Evolutionary conservation across 139 green algal genomes (phyloP).

Genomic region (Chlorella sp.): DNA sequence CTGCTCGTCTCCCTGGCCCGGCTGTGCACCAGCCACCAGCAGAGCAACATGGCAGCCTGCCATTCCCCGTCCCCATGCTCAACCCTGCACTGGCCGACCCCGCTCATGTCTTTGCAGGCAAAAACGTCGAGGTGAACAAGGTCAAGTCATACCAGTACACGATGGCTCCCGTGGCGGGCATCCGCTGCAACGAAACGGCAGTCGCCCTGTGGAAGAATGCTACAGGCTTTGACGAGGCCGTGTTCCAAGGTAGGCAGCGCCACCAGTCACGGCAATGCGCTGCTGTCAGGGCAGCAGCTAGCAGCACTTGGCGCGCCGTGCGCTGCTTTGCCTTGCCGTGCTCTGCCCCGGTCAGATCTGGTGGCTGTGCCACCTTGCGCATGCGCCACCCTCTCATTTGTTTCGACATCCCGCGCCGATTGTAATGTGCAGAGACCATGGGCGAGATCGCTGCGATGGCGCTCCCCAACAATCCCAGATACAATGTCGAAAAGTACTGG

Average conservation of each 20-base stretch:
- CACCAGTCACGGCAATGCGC: not conserved
- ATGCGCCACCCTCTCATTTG: no score
- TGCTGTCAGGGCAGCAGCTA: not conserved
- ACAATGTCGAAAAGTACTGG: not conserved
- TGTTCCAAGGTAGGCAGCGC: not conserved
- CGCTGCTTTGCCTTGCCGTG: not conserved
- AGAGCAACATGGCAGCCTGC: no score
- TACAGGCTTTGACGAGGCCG: slow-evolving; percentile 36
- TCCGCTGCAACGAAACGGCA: slow-evolving; percentile 29
- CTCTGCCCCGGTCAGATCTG: not conserved
- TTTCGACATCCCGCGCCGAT: not conserved
- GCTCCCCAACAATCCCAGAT: not conserved
- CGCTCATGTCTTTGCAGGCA: slow-evolving; percentile 1
- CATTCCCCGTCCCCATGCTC: not conserved
- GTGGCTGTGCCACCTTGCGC: no score
- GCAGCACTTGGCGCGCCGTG: not conserved
- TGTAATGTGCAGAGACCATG: not conserved
- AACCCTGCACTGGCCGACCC: not conserved
- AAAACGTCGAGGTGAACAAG: slow-evolving; percentile 9
- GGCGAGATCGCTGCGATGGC: not conserved
- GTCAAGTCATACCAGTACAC: slow-evolving; percentile 21
- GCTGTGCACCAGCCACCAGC: no score
- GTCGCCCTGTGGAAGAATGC: slow-evolving; percentile 15
- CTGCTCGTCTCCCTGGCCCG: not conserved
- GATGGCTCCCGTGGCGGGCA: not conserved